Conservation (phyloP, 768 basidiomycete genomes). For the Pulveroboletus sp. region DNA sequence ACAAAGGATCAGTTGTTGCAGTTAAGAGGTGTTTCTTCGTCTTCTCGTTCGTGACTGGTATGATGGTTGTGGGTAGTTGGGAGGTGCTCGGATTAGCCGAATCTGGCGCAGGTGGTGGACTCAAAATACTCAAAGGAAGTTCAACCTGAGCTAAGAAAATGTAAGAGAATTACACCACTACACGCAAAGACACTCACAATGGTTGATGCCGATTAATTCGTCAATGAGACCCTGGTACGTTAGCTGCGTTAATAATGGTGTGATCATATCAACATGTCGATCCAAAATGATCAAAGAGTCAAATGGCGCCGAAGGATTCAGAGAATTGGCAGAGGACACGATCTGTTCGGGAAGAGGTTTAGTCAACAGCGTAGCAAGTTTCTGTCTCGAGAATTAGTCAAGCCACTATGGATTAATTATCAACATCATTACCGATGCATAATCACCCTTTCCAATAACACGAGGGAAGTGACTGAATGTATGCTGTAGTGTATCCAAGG, state of each 20-base stretch:
- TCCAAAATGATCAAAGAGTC: slow-evolving; percentile 90
- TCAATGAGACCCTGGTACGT: slow-evolving; percentile 97
- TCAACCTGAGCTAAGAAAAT: slow-evolving; percentile 65
- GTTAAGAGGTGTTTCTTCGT: slow-evolving; percentile 89
- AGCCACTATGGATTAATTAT: neutral
- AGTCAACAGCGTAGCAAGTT: slow-evolving; percentile 69
- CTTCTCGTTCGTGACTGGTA: slow-evolving; percentile 66
- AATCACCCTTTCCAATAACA: slow-evolving; percentile 91
- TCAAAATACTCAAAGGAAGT: slow-evolving; percentile 68
- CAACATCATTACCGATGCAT: slow-evolving; percentile 56
- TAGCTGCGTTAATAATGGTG: slow-evolving; percentile 90
- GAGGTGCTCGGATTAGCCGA: slow-evolving; percentile 39
- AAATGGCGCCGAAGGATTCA: slow-evolving; percentile 56
- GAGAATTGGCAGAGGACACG: slow-evolving; percentile 38
- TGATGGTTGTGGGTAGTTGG: slow-evolving; percentile 41
- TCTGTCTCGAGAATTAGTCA: slow-evolving; percentile 42
- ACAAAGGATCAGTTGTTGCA: slow-evolving; percentile 74
- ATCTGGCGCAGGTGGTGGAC: slow-evolving; percentile 49
- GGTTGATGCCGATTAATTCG: slow-evolving; percentile 85
- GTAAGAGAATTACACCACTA: neutral
- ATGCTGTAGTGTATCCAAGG: slow-evolving; percentile 77
- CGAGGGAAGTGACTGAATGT: slow-evolving; percentile 89
- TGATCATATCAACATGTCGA: slow-evolving; percentile 91
- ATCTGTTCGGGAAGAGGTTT: slow-evolving; percentile 49
- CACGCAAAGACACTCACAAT: slow-evolving; percentile 52